Conservation (phyloP, 257 asterid species). For the Nicotiana attenuata region DNA sequence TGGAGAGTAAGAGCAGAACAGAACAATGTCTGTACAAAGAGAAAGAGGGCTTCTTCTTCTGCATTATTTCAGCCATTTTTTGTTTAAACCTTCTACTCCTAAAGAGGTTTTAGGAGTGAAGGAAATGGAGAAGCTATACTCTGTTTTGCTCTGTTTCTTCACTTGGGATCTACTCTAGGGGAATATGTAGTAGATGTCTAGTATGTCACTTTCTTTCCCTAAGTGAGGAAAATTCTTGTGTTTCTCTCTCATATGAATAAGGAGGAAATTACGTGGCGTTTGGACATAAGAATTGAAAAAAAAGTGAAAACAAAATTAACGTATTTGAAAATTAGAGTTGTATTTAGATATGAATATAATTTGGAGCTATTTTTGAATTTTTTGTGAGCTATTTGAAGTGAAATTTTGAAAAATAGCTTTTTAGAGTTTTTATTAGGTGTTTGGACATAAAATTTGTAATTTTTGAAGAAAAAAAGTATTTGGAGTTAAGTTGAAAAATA, state of each 20-base stretch:
- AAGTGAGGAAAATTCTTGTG: neutral
- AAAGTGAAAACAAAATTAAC: too few species aligned
- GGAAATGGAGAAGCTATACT: slow-evolving; percentile 2
- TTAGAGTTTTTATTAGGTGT: too few species aligned
- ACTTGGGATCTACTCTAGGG: neutral
- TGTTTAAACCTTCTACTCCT: slow-evolving; percentile 3
- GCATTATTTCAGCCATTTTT: neutral
- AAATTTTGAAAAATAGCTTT: too few species aligned
- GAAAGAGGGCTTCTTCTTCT: neutral
- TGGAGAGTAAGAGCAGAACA: neutral
- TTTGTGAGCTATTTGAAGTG: too few species aligned
- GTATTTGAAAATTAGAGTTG: too few species aligned
- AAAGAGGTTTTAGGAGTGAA: slow-evolving; percentile 18
- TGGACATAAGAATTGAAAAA: too few species aligned
- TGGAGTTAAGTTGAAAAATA: too few species aligned
- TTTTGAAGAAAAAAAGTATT: too few species aligned
- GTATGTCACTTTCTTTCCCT: neutral
- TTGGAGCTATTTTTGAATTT: too few species aligned
- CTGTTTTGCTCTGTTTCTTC: neutral
- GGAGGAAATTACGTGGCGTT: too few species aligned
- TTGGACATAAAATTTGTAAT: too few species aligned
- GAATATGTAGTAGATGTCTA: neutral
- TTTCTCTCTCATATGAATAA: neutral
- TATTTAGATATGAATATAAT: too few species aligned
- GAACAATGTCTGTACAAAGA: neutral